Base-by-base conservation (phyloP, 208 protist genomes). In the Vickermania spadyakhi region DNA sequence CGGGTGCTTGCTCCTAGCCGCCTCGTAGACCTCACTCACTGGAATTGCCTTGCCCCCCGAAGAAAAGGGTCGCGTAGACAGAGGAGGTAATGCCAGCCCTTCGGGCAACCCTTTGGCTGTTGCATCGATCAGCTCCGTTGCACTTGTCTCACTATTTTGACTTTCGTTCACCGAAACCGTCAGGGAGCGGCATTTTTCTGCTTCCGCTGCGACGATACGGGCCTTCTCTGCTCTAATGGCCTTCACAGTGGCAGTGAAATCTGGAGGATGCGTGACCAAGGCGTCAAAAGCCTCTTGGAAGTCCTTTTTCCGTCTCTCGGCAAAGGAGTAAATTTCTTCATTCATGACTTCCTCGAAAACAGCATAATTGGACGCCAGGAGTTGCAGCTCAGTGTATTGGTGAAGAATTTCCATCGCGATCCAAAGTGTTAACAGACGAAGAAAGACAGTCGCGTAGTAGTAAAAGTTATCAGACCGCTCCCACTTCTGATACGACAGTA, bases 381-480 rank as follows among this genome's bases (percentile, higher is more conserved):
- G 62, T 21, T 72, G 70, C 41, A 92, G 66, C 41, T 89, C 82
- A 58, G 83, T 85, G 63, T 87, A 89, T 69, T 91, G 81, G 50
- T 94, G 83, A 28, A 90, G 21, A 27, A 73, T 81, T 52, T 94
- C 84, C 72, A 92, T 83, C 23, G 84, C 52, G 11, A 85, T 69
- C 79, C 77, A 90, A 27, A 79, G 28, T 5, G 84, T 89, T 1
- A 88, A 58, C 3, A 86, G 1, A 55, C 90, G 83, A 21, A 94
- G 63, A 1, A 77, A 31, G 22, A 90, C 62, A 0, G 82, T 92
- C 14, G 71, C 62, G 64, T 91, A 91, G 65, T 81, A 77, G 69
- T 94, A 94, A 56, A 91, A 77, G 54, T 94, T 89, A 60, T 94
- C 88, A 3, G 78, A 86, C 2, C 84, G 68, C 62, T 94, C 84